Percentiles rank a stretch among this genome's conserved stretches.
These are phyloP conservation scores for Phytophthora melonis DNA, from an alignment of 352 stramenopile genomes.

Conservation along the genomic window DNA sequence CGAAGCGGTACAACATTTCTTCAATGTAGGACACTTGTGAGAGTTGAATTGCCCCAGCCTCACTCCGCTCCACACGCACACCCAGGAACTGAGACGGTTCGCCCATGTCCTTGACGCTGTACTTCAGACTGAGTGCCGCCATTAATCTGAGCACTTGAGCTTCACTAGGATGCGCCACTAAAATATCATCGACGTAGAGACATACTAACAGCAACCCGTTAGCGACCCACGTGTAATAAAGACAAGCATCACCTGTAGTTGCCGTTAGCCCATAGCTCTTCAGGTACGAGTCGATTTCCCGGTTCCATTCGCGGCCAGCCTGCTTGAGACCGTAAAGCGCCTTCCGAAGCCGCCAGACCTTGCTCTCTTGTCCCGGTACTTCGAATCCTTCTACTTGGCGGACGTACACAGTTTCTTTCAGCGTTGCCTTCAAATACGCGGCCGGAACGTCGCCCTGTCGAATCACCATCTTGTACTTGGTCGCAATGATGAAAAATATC, in stretches of 20 bases:
- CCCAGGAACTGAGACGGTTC: too few species aligned
- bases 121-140: background rate
- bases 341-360: constrained; percentile 6
- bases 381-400: constrained; percentile 8
- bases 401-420: constrained; percentile 8
- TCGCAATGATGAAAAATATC: background rate
- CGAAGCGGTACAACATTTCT: constrained; percentile 10
- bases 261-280: background rate
- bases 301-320: constrained; percentile 8
- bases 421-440: constrained; percentile 6
- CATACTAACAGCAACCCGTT: background rate
- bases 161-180: background rate
- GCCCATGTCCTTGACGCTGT: constrained; percentile 7
- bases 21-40: background rate
- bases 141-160: constrained; percentile 1
- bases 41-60: too few species aligned
- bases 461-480: background rate
- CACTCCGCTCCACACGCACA: too few species aligned
- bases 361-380: background rate
- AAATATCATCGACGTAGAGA: constrained; percentile 14
- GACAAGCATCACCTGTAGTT: constrained; percentile 5
- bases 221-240: background rate
- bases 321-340: constrained; percentile 14
- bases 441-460: background rate
- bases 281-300: constrained; percentile 9